These are phyloP conservation scores for Platanthera zijinensis DNA, from an alignment of 106 monocot species.

Conservation along the genomic window DNA sequence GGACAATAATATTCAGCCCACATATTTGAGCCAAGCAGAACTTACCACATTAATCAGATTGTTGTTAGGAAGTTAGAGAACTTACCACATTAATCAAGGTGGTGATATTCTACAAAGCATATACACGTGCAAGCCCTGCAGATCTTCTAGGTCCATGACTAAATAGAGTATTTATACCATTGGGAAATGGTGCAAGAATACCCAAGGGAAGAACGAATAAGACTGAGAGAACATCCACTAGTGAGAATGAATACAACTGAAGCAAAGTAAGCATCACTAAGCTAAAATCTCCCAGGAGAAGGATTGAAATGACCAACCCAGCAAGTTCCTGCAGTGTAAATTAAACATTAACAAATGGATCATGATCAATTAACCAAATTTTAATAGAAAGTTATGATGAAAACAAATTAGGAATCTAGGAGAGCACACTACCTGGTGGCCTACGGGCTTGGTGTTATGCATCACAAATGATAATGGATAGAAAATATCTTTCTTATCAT, in stretches of 20 bases:
- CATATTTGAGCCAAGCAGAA: no score
- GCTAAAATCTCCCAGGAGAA: slow-evolving; percentile 91
- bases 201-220: slow-evolving; percentile 92
- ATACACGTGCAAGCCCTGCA: slow-evolving; percentile 83
- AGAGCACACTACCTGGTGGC: slow-evolving; percentile 64
- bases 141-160: slow-evolving; percentile 95
- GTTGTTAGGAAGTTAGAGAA: slow-evolving; percentile 5
- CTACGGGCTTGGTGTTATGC: slow-evolving; percentile 78
- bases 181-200: slow-evolving; percentile 87
- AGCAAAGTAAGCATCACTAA: slow-evolving; percentile 95
- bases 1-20: no score
- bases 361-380: no score
- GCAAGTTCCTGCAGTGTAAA: slow-evolving; percentile 71
- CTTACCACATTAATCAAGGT: slow-evolving; percentile 96
- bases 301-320: slow-evolving; percentile 82
- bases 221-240: slow-evolving; percentile 77
- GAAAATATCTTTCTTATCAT: slow-evolving; percentile 64
- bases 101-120: slow-evolving; percentile 89
- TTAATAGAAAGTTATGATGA: neutral
- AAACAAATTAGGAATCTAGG: neutral
- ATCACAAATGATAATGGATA: slow-evolving; percentile 83
- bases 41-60: no score
- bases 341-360: neutral
- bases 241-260: slow-evolving; percentile 83
- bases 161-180: slow-evolving; percentile 94